Percentiles rank a stretch among this genome's conserved stretches.
Evolutionary conservation across 345 rosid genomes (phyloP).

Genomic region (Lumnitzera racemosa): DNA sequence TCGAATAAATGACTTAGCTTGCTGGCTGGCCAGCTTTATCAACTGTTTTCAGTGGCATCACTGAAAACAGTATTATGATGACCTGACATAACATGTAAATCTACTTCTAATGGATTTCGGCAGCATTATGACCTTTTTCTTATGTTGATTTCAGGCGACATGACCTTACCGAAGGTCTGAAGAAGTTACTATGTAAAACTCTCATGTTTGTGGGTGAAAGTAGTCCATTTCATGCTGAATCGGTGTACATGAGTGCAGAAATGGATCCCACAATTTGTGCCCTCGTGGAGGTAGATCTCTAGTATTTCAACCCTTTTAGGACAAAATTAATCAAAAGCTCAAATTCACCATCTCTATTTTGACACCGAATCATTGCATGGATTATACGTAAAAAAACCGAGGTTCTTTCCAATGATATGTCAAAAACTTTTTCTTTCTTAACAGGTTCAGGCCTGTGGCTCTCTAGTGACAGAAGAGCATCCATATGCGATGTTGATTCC

Average conservation of each 20-base stretch:
- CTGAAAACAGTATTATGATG: no score
- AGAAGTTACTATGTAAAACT: conserved; percentile 37
- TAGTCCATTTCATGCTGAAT: conserved; percentile 41
- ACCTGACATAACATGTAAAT: no score
- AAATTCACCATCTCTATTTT: not conserved
- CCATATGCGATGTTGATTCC: conserved; percentile 64
- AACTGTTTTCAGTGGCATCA: no score
- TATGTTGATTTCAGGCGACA: conserved; percentile 37
- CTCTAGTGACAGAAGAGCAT: conserved; percentile 60
- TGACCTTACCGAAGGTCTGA: conserved; percentile 45
- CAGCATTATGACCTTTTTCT: not conserved
- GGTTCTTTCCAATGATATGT: no score
- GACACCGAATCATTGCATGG: not conserved
- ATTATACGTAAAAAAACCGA: no score
- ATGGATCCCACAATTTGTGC: conserved; percentile 39
- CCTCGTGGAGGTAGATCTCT: conserved; percentile 43
- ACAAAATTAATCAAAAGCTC: not conserved
- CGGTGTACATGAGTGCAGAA: conserved; percentile 37
- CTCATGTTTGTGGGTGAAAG: conserved; percentile 60
- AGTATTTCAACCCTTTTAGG: no score
- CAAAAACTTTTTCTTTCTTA: not conserved
- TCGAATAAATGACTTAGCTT: no score
- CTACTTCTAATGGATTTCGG: no score
- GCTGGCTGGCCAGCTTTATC: no score
- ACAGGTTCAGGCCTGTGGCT: conserved; percentile 61